Evolutionary conservation across 192 early-diverging fungal species (phyloP).

Genomic region (Backusella circina): DNA sequence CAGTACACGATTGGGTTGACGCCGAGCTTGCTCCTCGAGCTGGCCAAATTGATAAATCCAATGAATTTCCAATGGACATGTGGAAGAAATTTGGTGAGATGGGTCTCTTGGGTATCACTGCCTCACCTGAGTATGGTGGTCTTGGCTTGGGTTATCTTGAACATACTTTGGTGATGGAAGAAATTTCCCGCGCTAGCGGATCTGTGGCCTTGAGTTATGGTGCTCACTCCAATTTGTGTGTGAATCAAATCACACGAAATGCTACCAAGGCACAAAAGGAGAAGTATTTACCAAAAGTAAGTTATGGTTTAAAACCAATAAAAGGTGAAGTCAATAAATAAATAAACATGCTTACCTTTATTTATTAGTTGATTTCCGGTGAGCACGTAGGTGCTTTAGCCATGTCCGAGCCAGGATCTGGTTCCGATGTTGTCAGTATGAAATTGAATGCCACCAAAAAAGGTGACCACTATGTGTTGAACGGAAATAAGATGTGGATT

Average conservation of each 20-base stretch:
- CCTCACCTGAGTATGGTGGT: constrained; percentile 84
- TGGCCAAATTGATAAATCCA: constrained; percentile 75
- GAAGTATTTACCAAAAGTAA: constrained; percentile 81
- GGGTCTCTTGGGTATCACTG: constrained; percentile 92
- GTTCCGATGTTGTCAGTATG: constrained; percentile 95
- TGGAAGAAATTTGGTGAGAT: constrained; percentile 96
- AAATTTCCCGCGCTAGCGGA: constrained; percentile 84
- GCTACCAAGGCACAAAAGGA: constrained; percentile 81
- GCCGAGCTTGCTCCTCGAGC: constrained; percentile 83
- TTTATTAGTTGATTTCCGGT: constrained; percentile 68
- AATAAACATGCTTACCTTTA: background rate
- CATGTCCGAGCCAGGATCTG: constrained; percentile 89
- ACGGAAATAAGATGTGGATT: constrained; percentile 96
- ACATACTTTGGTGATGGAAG: constrained; percentile 92
- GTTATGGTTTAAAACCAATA: background rate
- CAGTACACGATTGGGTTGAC: constrained; percentile 73
- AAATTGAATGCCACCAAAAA: constrained; percentile 75
- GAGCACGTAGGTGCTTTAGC: constrained; percentile 89
- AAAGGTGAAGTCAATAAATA: background rate
- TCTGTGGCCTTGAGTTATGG: constrained; percentile 91
- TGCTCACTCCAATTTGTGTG: constrained; percentile 95
- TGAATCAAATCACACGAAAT: constrained; percentile 94
- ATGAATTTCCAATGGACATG: constrained; percentile 92
- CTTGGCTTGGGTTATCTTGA: constrained; percentile 86
- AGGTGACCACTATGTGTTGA: constrained; percentile 80